Base-by-base conservation (phyloP, 768 basidiomycete species). In the Calocera viscosa region DNA sequence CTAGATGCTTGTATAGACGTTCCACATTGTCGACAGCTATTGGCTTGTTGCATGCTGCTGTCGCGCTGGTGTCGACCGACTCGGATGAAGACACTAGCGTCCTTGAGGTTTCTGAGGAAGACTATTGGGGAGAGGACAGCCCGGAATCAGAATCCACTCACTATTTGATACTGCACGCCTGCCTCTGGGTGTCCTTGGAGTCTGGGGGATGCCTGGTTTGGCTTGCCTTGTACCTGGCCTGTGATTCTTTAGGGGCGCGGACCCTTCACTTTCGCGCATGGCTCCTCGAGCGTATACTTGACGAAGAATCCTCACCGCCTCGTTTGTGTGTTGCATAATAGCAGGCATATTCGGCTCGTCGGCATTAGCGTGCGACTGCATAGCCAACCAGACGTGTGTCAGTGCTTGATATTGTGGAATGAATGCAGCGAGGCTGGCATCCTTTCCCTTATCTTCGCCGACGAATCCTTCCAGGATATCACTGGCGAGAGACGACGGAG, bases 311-410 rank as follows among this genome's bases (percentile, higher is more conserved):
- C 69, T 74, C 69, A 81, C 84, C 0, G 84, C 87, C 16, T 81
- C 76, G 12, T 82, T 83, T 0, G 83, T 78, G 63, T 85, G 83
- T n/a, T 76, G 72, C 8, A 81, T 75, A 43, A 90, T 79, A 1
- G 80, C 71, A 0, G 74, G 66, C 66, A 76, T 79, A 72, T 83
- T 81, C 26, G 81, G 75, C 0, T 75, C 68, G 66, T 82, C 79
- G 10, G 74, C 76, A 3, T 76, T 78, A 16, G 84, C 82, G 74
- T 93, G 90, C 0, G 84, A 81, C 71, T 89, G 86, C 22, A 94
- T 76, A 0, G 86, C 84, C 49, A 84, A 76, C 85, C 87, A 89
- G 28, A 94, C 78, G 71, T 88, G 83, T 0, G 81, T 78, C 0
- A 80, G 75, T 1, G 83, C 80, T 32, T 49, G 17, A 67, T 64